Evolutionary conservation across 2,329 filamentous ascomycete genomes (phyloP).

Genomic region (Trichoderma breve): DNA sequence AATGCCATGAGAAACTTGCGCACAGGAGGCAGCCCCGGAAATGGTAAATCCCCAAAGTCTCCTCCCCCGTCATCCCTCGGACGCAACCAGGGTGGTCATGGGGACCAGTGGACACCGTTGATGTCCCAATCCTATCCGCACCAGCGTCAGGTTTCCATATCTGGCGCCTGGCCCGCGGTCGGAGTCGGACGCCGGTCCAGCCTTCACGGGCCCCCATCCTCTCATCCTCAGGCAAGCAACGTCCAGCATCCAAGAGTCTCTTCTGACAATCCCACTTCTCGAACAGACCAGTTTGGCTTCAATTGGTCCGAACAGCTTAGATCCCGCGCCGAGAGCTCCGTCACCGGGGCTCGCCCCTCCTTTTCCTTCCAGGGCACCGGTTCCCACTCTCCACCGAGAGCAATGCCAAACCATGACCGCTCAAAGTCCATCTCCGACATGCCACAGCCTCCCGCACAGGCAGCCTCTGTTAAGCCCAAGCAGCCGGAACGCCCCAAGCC

Average conservation of each 20-base stretch:
- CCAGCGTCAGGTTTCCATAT: constrained; percentile 31
- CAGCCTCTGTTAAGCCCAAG: constrained; percentile 46
- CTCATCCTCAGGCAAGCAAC: constrained; percentile 57
- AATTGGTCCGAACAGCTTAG: constrained; percentile 97
- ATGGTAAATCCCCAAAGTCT: constrained; percentile 56
- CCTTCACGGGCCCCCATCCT: constrained; percentile 32
- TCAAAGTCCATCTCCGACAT: constrained; percentile 68
- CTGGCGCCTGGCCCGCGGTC: constrained; percentile 35
- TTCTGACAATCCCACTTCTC: constrained; percentile 63
- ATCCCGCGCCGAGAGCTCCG: constrained; percentile 80
- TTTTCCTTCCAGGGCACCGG: constrained; percentile 53
- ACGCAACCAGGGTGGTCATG: constrained; percentile 34
- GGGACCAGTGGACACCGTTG: constrained; percentile 27
- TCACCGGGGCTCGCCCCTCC: constrained; percentile 55
- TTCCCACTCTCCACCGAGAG: constrained; percentile 39
- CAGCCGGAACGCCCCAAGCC: constrained; percentile 63
- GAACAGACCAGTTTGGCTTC: constrained; percentile 80
- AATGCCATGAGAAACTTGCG: constrained; percentile 63
- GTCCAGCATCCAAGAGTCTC: constrained; percentile 54
- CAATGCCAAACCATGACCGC: constrained; percentile 55
- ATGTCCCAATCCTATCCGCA: constrained; percentile 21
- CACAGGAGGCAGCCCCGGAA: constrained; percentile 58
- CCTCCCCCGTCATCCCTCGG: constrained; percentile 37
- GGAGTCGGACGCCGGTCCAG: constrained; percentile 40
- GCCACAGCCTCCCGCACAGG: constrained; percentile 55